A percentile compares a stretch with the other conserved stretches of the same genome.
These are phyloP conservation scores for Aspergillus sp. DNA, from an alignment of 2,329 filamentous ascomycete species.

Conservation along the genomic window DNA sequence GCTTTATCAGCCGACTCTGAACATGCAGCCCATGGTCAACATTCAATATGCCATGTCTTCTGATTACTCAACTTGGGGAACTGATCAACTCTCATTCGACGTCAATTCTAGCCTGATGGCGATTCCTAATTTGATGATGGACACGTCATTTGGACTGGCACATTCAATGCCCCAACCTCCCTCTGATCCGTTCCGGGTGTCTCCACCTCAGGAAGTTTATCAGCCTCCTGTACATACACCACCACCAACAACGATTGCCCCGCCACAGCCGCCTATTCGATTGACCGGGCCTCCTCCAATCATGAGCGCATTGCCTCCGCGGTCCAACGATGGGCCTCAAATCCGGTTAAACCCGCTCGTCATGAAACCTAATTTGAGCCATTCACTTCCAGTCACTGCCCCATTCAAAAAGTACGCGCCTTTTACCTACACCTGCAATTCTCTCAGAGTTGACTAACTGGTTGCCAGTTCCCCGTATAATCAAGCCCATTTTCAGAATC, in stretches of 20 bases:
- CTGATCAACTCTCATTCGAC: constrained; percentile 44
- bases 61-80: constrained; percentile 43
- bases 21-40: constrained; percentile 46
- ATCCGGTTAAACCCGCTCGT: constrained; percentile 49
- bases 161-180: constrained; percentile 37
- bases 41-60: constrained; percentile 47
- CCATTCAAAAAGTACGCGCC: constrained; percentile 47
- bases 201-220: constrained; percentile 41
- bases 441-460: constrained; percentile 2
- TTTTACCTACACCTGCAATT: background rate
- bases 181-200: constrained; percentile 36
- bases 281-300: constrained; percentile 35
- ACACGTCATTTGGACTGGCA: constrained; percentile 36
- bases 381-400: constrained; percentile 44
- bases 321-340: constrained; percentile 43
- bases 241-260: constrained; percentile 33
- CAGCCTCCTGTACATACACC: constrained; percentile 35
- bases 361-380: constrained; percentile 46
- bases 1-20: constrained; percentile 67
- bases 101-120: constrained; percentile 47
- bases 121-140: constrained; percentile 46
- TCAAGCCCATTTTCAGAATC: constrained; percentile 52
- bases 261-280: constrained; percentile 30
- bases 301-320: constrained; percentile 39
- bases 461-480: constrained; percentile 47